Evolutionary conservation across 2,329 filamentous ascomycete species (phyloP).

Genomic region (Phialophora verrucosa): DNA sequence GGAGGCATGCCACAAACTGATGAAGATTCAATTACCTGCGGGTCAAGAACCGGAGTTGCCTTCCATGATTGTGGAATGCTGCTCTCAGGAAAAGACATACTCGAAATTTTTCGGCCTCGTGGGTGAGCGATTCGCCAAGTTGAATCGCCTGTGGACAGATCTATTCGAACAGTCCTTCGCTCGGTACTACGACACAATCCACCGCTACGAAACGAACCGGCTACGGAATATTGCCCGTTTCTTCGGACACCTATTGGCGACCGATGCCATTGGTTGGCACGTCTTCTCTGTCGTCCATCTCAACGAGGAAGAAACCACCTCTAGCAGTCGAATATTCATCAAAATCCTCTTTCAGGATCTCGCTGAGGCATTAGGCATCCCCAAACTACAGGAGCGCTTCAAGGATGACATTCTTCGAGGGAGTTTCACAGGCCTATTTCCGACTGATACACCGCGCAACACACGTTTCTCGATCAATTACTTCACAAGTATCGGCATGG

Average conservation of each 20-base stretch:
- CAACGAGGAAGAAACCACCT: conserved; percentile 96
- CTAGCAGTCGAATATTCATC: conserved; percentile 95
- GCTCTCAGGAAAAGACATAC: conserved; percentile 94
- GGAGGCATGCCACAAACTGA: conserved; percentile 95
- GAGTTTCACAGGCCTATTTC: conserved; percentile 85
- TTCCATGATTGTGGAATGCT: conserved; percentile 97
- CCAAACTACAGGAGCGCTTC: conserved; percentile 76
- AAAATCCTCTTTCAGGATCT: conserved; percentile 97
- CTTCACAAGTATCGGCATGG: conserved; percentile 98
- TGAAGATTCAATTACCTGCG: conserved; percentile 86
- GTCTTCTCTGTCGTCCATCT: conserved; percentile 82
- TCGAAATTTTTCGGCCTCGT: conserved; percentile 97
- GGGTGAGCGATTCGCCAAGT: conserved; percentile 91
- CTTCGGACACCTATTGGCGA: conserved; percentile 88
- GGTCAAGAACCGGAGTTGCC: conserved; percentile 89
- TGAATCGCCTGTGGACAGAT: conserved; percentile 93
- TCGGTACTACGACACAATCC: conserved; percentile 96
- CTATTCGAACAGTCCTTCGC: conserved; percentile 88
- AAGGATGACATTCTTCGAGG: conserved; percentile 78
- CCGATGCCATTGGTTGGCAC: conserved; percentile 91
- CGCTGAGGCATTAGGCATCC: conserved; percentile 82
- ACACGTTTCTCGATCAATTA: conserved; percentile 98
- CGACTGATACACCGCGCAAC: conserved; percentile 84
- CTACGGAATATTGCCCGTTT: conserved; percentile 94
- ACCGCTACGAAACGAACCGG: conserved; percentile 94